These are phyloP conservation scores for Dissophora globulifera DNA, from an alignment of 192 early-diverging fungal species.

Conservation along the genomic window DNA sequence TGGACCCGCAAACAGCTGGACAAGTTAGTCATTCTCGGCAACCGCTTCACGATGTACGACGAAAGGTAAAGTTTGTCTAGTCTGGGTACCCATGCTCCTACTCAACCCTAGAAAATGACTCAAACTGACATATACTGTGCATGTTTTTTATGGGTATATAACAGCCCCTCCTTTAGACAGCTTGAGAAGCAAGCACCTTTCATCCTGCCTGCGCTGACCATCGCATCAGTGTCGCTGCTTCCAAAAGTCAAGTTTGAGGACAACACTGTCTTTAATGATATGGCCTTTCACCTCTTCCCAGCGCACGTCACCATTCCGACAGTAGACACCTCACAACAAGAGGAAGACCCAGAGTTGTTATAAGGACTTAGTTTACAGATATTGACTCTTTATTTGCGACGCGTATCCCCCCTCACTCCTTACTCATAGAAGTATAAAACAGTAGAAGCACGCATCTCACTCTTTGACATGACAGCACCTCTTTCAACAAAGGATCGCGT, in stretches of 20 bases:
- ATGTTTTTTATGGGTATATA: too few relatives aligned
- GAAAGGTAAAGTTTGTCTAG: conserved; percentile 31
- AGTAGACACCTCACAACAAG: conserved; percentile 16
- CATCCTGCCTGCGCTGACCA: conserved; percentile 35
- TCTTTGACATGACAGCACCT: too few relatives aligned
- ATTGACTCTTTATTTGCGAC: too few relatives aligned
- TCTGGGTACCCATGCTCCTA: background rate
- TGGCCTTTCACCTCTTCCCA: conserved; percentile 38
- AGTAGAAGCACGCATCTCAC: too few relatives aligned
- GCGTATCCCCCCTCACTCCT: too few relatives aligned
- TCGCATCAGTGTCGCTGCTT: conserved; percentile 12
- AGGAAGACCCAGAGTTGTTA: conserved; percentile 31
- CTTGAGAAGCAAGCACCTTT: conserved; percentile 37
- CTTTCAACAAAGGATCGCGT: too few relatives aligned
- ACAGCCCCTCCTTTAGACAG: conserved; percentile 39
- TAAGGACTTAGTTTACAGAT: too few relatives aligned
- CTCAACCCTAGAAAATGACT: background rate
- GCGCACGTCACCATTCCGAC: conserved; percentile 7
- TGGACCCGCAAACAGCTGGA: conserved; percentile 40
- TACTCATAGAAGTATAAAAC: too few relatives aligned
- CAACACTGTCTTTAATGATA: conserved; percentile 42
- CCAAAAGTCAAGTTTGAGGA: conserved; percentile 46
- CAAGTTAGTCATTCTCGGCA: conserved; percentile 48
- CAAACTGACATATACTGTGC: background rate
- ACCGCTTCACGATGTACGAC: conserved; percentile 55